These are phyloP conservation scores for Pythium chondricola DNA, from an alignment of 352 stramenopile genomes.

Conservation along the genomic window DNA sequence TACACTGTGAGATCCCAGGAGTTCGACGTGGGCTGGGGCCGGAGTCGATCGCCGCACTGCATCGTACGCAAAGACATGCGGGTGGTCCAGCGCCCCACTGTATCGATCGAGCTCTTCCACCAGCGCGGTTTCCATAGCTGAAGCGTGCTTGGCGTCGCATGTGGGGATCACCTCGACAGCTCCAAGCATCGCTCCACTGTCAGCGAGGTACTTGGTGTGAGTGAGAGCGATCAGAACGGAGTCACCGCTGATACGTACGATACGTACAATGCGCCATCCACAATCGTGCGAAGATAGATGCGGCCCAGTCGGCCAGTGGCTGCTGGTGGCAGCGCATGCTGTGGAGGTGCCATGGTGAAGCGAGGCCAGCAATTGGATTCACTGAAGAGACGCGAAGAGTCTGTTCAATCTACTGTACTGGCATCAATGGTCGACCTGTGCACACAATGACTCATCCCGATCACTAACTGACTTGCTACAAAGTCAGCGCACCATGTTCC, in stretches of 20 bases:
- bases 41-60: not conserved
- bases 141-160: not conserved
- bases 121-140: not conserved
- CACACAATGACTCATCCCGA: no score
- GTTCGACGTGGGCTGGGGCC: not conserved
- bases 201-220: not conserved
- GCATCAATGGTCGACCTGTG: no score
- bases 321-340: not conserved
- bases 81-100: conserved; percentile 3
- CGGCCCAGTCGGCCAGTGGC: conserved; percentile 11
- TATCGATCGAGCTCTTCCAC: conserved; percentile 3
- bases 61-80: conserved; percentile 17
- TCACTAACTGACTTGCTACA: no score
- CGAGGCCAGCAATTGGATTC: not conserved
- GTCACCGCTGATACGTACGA: not conserved
- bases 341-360: not conserved
- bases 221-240: not conserved
- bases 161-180: conserved; percentile 4
- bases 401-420: no score
- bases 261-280: conserved; percentile 9
- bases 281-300: conserved; percentile 1
- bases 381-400: no score
- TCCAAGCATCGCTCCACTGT: conserved; percentile 9
- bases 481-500: no score
- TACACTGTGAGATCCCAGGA: conserved; percentile 4